Evolutionary conservation across 2,329 filamentous ascomycete species (phyloP), one percentile per base, ranked within the genome.

Genomic region (Sporothrix globosa): DNA sequence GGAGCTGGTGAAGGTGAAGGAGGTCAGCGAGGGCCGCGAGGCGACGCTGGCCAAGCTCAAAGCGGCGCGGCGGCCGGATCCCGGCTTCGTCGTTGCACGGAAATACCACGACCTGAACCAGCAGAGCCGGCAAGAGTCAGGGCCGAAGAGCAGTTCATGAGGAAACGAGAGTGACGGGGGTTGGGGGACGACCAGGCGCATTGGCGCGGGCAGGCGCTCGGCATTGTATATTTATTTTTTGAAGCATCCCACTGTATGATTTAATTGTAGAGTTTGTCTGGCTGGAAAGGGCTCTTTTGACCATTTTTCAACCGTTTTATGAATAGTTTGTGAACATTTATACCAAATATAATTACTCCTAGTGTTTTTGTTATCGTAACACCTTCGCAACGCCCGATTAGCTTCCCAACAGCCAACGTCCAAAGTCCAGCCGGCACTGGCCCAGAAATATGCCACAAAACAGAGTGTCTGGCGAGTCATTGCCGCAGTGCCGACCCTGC

Each of bases 1-100:
- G 84, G 94, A 97, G 82, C 84, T 97, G 73, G 92, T 97, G 60
- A 85, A 88, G 69, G 93, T 97, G 48, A 84, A 89, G 75, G 93
- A 97, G 82, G 92, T 96, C 58, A 88, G 90, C 39, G 79, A 82
- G 74, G 88, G 90, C 46, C 79, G 82, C 73, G 80, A 85, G 44
- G 79, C 92, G 81, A 90, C 85, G 9, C 87, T 88, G 77, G 80
- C 82, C 70, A 87, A 97, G 83, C 85, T 97, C 77, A 89, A 88
- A 81, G 87, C 85, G 67, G 84, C 87, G 81, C 83, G 94, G 79
- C 88, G 86, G 80, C 93, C 93, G 3, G 92, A 95, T 72, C 83
- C 85, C 0, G 94, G 94, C 1, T 97, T 93, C 19, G 39, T 69
- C 7, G 69, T 74, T 41, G 52, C 54, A 34, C 69, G 69, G 66